Percentiles rank a stretch among this genome's conserved stretches.
These are phyloP conservation scores for Vaccinium corymbosum DNA, from an alignment of 148 eudicot genomes.

Conservation along the genomic window DNA sequence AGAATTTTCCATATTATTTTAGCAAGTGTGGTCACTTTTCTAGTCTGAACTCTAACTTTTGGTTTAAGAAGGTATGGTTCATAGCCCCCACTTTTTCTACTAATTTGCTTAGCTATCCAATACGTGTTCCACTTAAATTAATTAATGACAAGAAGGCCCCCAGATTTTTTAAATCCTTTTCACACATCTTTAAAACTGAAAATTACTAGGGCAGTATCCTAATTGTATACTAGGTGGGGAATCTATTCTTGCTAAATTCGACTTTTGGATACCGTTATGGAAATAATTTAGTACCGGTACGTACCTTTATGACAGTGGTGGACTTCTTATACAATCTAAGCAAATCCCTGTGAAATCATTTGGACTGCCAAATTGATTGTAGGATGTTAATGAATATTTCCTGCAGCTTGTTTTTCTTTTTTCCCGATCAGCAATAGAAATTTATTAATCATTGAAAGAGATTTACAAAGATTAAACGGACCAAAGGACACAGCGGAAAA, in stretches of 20 bases:
- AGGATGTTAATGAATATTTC: not conserved
- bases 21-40: not conserved
- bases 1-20: no score
- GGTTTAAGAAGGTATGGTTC: not conserved
- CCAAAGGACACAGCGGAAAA: no score
- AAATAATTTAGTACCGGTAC: not conserved
- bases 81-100: not conserved
- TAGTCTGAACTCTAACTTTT: not conserved
- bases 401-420: not conserved
- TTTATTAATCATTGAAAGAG: no score
- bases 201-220: not conserved
- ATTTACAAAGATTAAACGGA: no score
- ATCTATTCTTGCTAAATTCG: not conserved
- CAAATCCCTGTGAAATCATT: not conserved
- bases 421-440: no score
- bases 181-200: constrained; percentile 9
- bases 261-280: not conserved
- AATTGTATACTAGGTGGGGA: not conserved
- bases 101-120: not conserved
- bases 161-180: not conserved
- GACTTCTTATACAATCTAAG: not conserved
- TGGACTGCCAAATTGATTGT: not conserved
- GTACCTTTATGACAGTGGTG: not conserved
- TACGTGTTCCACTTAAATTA: not conserved
- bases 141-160: not conserved